Conservation (phyloP, 2,329 filamentous ascomycete species). For the Cryphonectria radicalis region DNA sequence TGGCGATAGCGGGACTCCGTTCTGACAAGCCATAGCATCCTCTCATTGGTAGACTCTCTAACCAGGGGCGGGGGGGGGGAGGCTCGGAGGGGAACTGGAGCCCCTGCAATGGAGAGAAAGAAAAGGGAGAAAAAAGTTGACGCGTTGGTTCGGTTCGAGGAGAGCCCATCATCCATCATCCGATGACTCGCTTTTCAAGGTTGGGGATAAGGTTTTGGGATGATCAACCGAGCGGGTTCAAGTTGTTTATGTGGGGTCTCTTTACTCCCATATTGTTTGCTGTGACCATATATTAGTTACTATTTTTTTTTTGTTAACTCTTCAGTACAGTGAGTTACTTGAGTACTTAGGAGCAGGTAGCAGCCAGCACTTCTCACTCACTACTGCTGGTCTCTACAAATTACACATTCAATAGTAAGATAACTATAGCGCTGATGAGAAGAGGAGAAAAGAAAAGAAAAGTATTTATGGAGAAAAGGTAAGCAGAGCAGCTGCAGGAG, state of each 20-base stretch:
- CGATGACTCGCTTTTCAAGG: constrained; percentile 8
- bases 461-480: neutral
- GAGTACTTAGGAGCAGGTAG: too few relatives aligned
- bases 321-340: too few relatives aligned
- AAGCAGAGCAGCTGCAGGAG: neutral
- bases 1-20: neutral
- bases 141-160: neutral
- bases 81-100: too few relatives aligned
- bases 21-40: neutral
- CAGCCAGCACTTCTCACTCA: too few relatives aligned
- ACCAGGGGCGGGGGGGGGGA: neutral
- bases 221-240: neutral
- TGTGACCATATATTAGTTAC: too few relatives aligned
- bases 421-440: neutral
- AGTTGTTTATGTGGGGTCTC: neutral
- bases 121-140: neutral
- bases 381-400: neutral
- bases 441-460: neutral
- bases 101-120: neutral
- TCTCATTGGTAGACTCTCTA: constrained; percentile 14
- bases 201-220: constrained; percentile 17
- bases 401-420: neutral
- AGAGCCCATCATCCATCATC: neutral
- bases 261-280: neutral
- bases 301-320: too few relatives aligned